Conservation (phyloP, 768 basidiomycete species). For the Rhodotorula graminis region DNA sequence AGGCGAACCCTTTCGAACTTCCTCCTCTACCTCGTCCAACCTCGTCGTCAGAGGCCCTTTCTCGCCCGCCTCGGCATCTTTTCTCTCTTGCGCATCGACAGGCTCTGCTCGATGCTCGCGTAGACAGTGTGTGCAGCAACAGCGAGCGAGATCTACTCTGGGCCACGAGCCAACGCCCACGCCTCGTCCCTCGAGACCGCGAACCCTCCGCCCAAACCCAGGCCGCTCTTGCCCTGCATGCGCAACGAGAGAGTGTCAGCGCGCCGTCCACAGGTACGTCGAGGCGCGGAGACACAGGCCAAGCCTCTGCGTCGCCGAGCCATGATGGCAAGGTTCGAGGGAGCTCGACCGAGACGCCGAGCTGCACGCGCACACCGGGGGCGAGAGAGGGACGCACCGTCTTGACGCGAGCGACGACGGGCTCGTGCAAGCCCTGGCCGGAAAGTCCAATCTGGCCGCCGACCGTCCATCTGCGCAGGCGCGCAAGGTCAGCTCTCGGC, state of each 20-base stretch:
- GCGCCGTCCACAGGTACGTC: not conserved
- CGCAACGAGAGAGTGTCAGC: not conserved
- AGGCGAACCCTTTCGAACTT: too few species aligned
- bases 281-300: too few species aligned
- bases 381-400: not conserved
- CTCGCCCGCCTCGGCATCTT: too few species aligned
- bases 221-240: conserved; percentile 17
- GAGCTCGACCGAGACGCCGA: not conserved
- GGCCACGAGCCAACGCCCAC: conserved; percentile 8
- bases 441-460: conserved; percentile 31
- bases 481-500: not conserved
- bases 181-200: conserved; percentile 1
- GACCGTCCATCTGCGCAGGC: conserved; percentile 28
- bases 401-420: conserved; percentile 34
- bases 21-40: too few species aligned
- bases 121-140: not conserved
- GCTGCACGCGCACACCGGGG: too few species aligned
- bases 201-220: conserved; percentile 21
- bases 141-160: not conserved
- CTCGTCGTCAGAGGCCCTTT: too few species aligned
- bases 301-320: too few species aligned
- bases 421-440: conserved; percentile 24
- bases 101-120: too few species aligned
- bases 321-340: too few species aligned
- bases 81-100: not conserved